Percentiles rank a stretch among this genome's conserved stretches.
These are phyloP conservation scores for Comarum palustre DNA, from an alignment of 306 rosid genomes.

Conservation along the genomic window DNA sequence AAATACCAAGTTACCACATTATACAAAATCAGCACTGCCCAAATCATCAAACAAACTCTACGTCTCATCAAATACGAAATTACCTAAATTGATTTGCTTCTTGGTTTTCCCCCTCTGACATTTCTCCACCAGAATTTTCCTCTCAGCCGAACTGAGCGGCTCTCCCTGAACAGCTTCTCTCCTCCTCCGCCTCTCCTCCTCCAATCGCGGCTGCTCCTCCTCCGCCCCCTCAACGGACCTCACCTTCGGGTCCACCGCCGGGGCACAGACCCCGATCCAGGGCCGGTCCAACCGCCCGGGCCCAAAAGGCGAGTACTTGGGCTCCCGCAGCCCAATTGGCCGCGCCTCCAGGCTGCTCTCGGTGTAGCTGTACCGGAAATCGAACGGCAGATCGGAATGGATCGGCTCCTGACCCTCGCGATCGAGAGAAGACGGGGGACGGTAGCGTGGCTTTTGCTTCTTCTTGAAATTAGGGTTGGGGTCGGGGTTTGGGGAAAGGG, in stretches of 20 bases:
- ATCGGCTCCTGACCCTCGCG: constrained; percentile 47
- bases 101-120: constrained; percentile 62
- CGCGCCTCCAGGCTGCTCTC: constrained; percentile 66
- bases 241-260: constrained; percentile 68
- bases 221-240: constrained; percentile 45
- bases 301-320: constrained; percentile 91
- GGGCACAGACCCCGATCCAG: constrained; percentile 93
- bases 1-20: background rate
- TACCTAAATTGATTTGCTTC: constrained; percentile 85
- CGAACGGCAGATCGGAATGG: constrained; percentile 65
- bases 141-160: constrained; percentile 59
- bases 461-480: constrained; percentile 31
- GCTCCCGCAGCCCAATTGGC: constrained; percentile 80
- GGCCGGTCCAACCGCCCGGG: constrained; percentile 61
- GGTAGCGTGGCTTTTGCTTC: constrained; percentile 52
- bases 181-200: constrained; percentile 52
- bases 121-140: constrained; percentile 55
- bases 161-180: constrained; percentile 63
- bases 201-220: constrained; percentile 54
- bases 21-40: background rate
- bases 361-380: constrained; percentile 81
- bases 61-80: background rate
- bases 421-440: constrained; percentile 75
- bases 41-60: background rate
- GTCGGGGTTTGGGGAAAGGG: constrained; percentile 39